These are phyloP conservation scores for Diatrype stigma DNA, from an alignment of 2,329 filamentous ascomycete species.

Conservation along the genomic window DNA sequence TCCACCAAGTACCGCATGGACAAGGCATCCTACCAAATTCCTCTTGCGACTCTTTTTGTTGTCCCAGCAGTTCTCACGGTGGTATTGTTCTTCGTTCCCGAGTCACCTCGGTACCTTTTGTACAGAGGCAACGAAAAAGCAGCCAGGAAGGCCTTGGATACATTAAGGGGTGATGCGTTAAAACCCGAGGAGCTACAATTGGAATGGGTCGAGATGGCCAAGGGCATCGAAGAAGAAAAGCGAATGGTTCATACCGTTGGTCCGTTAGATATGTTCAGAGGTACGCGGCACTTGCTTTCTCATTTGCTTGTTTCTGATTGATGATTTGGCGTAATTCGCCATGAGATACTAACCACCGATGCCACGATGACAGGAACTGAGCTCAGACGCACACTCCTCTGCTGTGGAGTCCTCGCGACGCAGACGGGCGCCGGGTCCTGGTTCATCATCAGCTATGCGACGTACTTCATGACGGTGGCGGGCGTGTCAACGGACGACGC, in stretches of 20 bases:
- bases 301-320: too few species aligned
- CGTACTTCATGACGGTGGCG: slow-evolving; percentile 43
- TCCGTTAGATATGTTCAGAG: slow-evolving; percentile 34
- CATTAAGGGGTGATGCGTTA: slow-evolving; percentile 27
- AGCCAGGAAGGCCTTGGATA: slow-evolving; percentile 26
- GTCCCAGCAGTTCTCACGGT: slow-evolving; percentile 43
- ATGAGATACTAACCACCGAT: too few species aligned
- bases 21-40: slow-evolving; percentile 42
- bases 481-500: slow-evolving; percentile 36
- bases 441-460: slow-evolving; percentile 47
- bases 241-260: slow-evolving; percentile 26
- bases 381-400: slow-evolving; percentile 45
- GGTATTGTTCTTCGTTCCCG: slow-evolving; percentile 42
- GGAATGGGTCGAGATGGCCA: slow-evolving; percentile 36
- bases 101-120: slow-evolving; percentile 41
- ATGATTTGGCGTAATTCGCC: too few species aligned
- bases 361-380: slow-evolving; percentile 32
- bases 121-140: slow-evolving; percentile 23
- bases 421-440: slow-evolving; percentile 42
- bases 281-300: slow-evolving; percentile 5
- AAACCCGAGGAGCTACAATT: slow-evolving; percentile 29
- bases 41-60: slow-evolving; percentile 40
- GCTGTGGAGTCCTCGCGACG: slow-evolving; percentile 42
- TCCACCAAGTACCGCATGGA: slow-evolving; percentile 32
- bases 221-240: slow-evolving; percentile 35